phyloP scores from a whole-genome alignment of 768 basidiomycete species.

The Lactarius vividus region DNA sequence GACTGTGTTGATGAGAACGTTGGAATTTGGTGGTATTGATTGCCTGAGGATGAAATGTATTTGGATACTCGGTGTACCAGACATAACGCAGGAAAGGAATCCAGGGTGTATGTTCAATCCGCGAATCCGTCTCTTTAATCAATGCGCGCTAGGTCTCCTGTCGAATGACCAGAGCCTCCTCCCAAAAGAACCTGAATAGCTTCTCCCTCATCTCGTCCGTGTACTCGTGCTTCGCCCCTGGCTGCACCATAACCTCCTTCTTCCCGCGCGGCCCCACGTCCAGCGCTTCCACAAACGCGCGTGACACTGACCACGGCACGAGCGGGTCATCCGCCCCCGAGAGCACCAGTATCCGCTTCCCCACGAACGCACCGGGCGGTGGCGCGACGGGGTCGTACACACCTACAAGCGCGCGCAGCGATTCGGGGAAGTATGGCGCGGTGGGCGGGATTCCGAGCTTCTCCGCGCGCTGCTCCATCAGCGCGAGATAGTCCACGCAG shows the following conservation, averaged over 20 bases:
- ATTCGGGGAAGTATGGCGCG: slow-evolving; percentile 57
- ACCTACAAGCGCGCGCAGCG: slow-evolving; percentile 48
- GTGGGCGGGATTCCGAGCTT: slow-evolving; percentile 41
- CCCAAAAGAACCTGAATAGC: slow-evolving; percentile 28
- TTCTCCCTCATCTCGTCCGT: slow-evolving; percentile 39
- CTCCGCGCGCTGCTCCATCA: slow-evolving; percentile 56
- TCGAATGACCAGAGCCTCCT: slow-evolving; percentile 20
- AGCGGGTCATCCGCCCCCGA: slow-evolving; percentile 48
- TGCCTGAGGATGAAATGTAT: too few relatives aligned
- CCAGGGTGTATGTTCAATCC: too few relatives aligned
- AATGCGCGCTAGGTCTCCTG: neutral
- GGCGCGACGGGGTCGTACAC: slow-evolving; percentile 45
- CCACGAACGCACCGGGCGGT: slow-evolving; percentile 55
- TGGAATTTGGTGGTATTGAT: too few relatives aligned
- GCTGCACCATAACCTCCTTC: slow-evolving; percentile 34
- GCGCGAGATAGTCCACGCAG: slow-evolving; percentile 64
- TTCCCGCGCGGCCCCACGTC: slow-evolving; percentile 33
- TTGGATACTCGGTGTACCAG: too few relatives aligned
- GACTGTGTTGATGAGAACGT: too few relatives aligned
- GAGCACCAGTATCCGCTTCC: slow-evolving; percentile 72
- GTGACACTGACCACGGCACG: slow-evolving; percentile 36
- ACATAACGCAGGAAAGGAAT: too few relatives aligned
- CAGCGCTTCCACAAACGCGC: slow-evolving; percentile 34
- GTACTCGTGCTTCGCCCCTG: slow-evolving; percentile 36
- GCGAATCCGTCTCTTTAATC: neutral